These are phyloP conservation scores for Setaria viridis DNA, from an alignment of 202 grass and related monocot genomes.

Conservation along the genomic window DNA sequence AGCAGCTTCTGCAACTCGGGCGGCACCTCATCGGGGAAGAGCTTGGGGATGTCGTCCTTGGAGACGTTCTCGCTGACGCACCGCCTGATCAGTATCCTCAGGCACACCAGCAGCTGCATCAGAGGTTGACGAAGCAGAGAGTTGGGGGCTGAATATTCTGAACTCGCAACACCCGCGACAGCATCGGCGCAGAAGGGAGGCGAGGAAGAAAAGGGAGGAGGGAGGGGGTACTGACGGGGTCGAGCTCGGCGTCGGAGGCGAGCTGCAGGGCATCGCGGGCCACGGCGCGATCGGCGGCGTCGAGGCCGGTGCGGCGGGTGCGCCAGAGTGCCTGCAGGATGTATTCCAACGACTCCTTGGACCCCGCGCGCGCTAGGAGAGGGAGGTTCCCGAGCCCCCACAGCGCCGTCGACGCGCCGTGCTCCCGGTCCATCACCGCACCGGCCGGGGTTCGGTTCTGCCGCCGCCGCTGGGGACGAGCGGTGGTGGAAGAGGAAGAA, in stretches of 20 bases:
- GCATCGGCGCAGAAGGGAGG: neutral
- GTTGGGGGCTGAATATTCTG: neutral
- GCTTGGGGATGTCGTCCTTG: slow-evolving; percentile 72
- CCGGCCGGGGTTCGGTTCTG: neutral
- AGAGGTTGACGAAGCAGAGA: neutral
- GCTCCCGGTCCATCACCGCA: slow-evolving; percentile 32
- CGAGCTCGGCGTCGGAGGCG: slow-evolving; percentile 70
- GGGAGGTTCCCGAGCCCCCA: slow-evolving; percentile 75
- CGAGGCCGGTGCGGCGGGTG: slow-evolving; percentile 87
- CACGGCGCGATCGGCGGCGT: slow-evolving; percentile 82
- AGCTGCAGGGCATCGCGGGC: slow-evolving; percentile 80
- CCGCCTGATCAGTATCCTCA: slow-evolving; percentile 75
- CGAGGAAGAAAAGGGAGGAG: too few relatives aligned
- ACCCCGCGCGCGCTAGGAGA: slow-evolving; percentile 69
- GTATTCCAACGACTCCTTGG: slow-evolving; percentile 93
- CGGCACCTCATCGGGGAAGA: slow-evolving; percentile 70
- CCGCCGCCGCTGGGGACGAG: slow-evolving; percentile 1
- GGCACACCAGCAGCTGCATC: slow-evolving; percentile 81
- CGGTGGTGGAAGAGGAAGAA: neutral
- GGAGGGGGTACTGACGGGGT: slow-evolving; percentile 48
- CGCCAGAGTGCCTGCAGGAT: slow-evolving; percentile 94
- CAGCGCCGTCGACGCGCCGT: slow-evolving; percentile 38
- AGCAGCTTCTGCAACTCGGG: slow-evolving; percentile 82
- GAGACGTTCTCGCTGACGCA: slow-evolving; percentile 62
- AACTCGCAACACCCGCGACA: neutral